Evolutionary conservation across 352 stramenopile species (phyloP).

Genomic region (Globisporangium parvum): DNA sequence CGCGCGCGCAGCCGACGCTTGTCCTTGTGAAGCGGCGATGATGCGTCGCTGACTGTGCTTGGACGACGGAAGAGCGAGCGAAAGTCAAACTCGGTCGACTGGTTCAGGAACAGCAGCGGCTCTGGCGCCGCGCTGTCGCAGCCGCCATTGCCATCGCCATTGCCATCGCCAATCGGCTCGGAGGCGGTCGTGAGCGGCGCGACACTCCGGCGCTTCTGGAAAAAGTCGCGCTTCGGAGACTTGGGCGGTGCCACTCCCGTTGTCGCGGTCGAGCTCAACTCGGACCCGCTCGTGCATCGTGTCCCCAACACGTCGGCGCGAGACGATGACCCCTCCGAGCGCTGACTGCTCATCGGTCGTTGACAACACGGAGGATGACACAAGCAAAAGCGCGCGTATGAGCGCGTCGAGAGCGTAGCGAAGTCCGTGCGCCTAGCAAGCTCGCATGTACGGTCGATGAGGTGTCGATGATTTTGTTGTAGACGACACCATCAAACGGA

Average conservation of each 20-base stretch:
- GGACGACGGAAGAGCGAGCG: constrained; percentile 20
- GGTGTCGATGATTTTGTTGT: too few relatives aligned
- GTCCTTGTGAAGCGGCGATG: background rate
- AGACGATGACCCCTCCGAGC: too few relatives aligned
- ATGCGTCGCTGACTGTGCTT: constrained; percentile 4
- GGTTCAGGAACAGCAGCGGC: constrained; percentile 28
- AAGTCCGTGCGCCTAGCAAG: too few relatives aligned
- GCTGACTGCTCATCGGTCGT: too few relatives aligned
- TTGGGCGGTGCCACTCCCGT: background rate
- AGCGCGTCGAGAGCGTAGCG: too few relatives aligned
- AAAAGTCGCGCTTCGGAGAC: constrained; percentile 12
- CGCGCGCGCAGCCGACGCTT: constrained; percentile 31
- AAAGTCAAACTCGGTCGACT: constrained; percentile 21
- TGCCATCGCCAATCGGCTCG: background rate
- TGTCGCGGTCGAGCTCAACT: too few relatives aligned
- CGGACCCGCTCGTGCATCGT: too few relatives aligned
- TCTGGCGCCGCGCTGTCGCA: constrained; percentile 7
- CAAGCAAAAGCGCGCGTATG: too few relatives aligned
- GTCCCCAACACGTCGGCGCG: too few relatives aligned
- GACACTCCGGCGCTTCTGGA: constrained; percentile 16
- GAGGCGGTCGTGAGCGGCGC: constrained; percentile 4
- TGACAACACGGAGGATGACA: too few relatives aligned
- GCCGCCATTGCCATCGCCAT: constrained; percentile 5
- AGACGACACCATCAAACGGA: too few relatives aligned
- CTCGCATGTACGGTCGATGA: too few relatives aligned